Evolutionary conservation across 2,329 filamentous ascomycete genomes (phyloP), one percentile per base, ranked within the genome.

Genomic region (Cercospora berteroae): DNA sequence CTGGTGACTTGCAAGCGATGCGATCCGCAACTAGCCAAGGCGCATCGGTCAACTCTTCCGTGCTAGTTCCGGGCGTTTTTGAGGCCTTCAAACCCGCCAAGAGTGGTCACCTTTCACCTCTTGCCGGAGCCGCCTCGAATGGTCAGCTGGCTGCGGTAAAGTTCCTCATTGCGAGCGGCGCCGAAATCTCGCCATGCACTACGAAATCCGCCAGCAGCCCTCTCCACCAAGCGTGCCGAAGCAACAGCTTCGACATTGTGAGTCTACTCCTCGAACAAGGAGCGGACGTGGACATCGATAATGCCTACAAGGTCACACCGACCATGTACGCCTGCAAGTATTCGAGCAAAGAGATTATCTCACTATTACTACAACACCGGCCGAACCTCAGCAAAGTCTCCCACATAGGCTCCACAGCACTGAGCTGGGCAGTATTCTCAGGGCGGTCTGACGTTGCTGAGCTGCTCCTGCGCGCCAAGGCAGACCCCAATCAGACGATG

Each of bases 241-340:
- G 71, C 50, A 69, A 77, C 64, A 71, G 76, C 62, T 36, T 74
- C 31, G 71, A 73, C 20, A 70, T 77, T 33, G 71, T 71, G 2
- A 67, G 67, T 8, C 71, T 74, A 36, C 67, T 77, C 12, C 67
- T 77, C 50, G 69, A 73, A 9, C 56, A 69, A 20, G 75, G 72
- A n/a, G 74, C 74, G 2, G 67, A 77, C 60, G 67, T 73, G 60
- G 69, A 77, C 68, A 70, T 68, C 33, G 64, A 73, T 20, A 77
- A 78, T 55, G 65, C 67, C 33, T 78, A 75, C 69, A 76, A 76
- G 33, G 71, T 72, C 18, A 75, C 76, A 1, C 73, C 76, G 1
- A 65, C 76, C 25, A 78, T 78, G 76, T 77, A 77, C 72, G 76
- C 76, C 10, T 73, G 70, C 58, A 76, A 76, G 48, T 74, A 77